These are phyloP conservation scores for Leptodontidium sp. DNA, from an alignment of 2,329 filamentous ascomycete species.

Conservation along the genomic window DNA sequence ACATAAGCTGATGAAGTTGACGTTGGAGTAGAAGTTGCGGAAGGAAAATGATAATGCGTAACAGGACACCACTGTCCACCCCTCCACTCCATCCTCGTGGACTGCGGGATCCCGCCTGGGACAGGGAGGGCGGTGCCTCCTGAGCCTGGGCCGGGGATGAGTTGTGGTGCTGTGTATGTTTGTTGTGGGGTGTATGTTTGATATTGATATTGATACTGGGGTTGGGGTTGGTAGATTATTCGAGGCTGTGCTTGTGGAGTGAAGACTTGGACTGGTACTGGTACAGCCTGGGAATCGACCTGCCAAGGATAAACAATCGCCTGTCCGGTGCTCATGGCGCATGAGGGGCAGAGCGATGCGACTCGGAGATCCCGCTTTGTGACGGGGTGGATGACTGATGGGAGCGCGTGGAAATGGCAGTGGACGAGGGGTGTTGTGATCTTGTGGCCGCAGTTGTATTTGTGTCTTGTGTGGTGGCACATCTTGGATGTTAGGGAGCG, in stretches of 20 bases:
- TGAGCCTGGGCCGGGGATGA: conserved; percentile 22
- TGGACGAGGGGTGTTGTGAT: conserved; percentile 1
- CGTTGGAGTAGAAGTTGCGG: background rate
- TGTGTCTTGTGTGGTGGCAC: conserved; percentile 17
- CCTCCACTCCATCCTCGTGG: background rate
- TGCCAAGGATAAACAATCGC: background rate
- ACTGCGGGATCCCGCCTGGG: background rate
- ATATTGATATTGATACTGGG: too few relatives aligned
- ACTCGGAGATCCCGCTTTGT: background rate
- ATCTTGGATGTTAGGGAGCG: background rate
- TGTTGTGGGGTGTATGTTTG: background rate
- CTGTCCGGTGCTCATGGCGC: background rate
- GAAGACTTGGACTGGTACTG: background rate
- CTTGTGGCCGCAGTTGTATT: conserved; percentile 18
- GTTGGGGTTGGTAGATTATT: background rate
- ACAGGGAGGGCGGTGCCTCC: conserved; percentile 13
- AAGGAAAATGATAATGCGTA: conserved; percentile 12
- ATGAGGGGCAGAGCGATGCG: background rate
- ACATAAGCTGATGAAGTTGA: too few relatives aligned
- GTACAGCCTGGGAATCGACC: too few relatives aligned
- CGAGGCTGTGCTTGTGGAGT: background rate
- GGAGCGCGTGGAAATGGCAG: background rate
- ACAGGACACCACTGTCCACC: background rate
- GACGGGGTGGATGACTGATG: background rate
- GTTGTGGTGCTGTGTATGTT: conserved; percentile 6